Base-by-base conservation (phyloP, 305 asterid species). In the Fraxinus sp. region DNA sequence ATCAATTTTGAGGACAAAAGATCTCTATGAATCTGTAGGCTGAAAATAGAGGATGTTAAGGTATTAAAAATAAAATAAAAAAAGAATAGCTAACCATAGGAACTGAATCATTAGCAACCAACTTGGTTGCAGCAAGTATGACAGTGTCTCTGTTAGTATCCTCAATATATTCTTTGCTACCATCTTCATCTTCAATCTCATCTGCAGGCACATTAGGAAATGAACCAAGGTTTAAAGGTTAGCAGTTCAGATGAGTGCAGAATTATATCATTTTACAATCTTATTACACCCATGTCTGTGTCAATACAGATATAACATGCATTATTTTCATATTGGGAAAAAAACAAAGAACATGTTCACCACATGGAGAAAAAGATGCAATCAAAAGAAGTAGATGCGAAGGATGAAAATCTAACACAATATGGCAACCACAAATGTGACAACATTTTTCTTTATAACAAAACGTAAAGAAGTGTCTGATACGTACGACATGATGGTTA, bases 91-190 rank as follows among this genome's bases (percentile, higher is more conserved):
- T 79, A 16, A 96, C 98, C 98, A 88, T 91, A 76, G 92, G 90
- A 91, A 94, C 95, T 82, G 97, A 87, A 55, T 91, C 97, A 14
- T 86, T 88, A 82, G 91, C 91, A 89, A 96, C 95, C 86, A 96
- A 85, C 89, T 92, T 93, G 82, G 92, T 86, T 55, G 94, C 91
- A 86, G 92, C 91, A 88, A 90, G 85, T 94, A 94, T 91, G 86
- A 93, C 90, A 3, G 93, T 88, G 83, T 91, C 98, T 78, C 94
- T 87, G 88, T 93, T 93, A 79, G 93, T 91, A 89, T 96, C 98
- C 91, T 96, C 98, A 77, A 91, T 85, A 85, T 96, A 96, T 88
- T 94, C 99, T 85, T 83, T 89, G 85, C 89, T 93, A 76, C 86
- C 91, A 84, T 90, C 95, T 83, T 93, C 98, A 81, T 94, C 98